A percentile compares a stretch with the other conserved stretches of the same genome.
Conservation (phyloP, 2,329 filamentous ascomycete species). For the Aspergillus latus region DNA sequence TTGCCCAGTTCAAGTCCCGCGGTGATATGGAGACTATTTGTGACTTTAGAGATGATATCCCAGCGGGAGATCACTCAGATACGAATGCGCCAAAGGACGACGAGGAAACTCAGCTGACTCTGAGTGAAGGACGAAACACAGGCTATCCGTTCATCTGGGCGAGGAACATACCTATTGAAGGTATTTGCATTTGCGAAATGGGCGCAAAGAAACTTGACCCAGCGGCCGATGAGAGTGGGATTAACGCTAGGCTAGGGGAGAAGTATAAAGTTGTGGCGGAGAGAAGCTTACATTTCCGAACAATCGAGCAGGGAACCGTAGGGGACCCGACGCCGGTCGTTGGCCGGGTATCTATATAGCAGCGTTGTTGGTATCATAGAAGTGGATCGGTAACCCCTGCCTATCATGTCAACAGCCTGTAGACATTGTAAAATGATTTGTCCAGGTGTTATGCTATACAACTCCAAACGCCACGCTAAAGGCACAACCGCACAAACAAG, state of each 20-base stretch:
- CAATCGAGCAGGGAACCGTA: background rate
- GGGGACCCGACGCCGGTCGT: background rate
- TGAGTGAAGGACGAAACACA: background rate
- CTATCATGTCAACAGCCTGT: background rate
- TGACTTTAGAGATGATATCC: background rate
- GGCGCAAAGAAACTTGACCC: conserved; percentile 68
- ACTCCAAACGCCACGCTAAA: conserved; percentile 25
- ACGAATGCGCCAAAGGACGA: background rate
- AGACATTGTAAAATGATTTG: background rate
- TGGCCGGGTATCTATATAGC: background rate
- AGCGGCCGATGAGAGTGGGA: conserved; percentile 34
- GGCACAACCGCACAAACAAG: conserved; percentile 1
- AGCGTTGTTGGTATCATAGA: background rate
- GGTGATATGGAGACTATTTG: background rate
- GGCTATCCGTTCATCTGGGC: conserved; percentile 65
- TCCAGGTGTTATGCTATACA: conserved; percentile 3
- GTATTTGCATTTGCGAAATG: conserved; percentile 81
- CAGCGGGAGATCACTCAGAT: background rate
- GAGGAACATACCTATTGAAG: conserved; percentile 64
- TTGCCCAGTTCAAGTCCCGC: background rate
- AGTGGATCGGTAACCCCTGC: background rate
- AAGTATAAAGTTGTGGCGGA: conserved; percentile 53
- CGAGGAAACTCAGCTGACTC: background rate
- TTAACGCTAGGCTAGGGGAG: conserved; percentile 51
- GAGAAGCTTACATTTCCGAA: conserved; percentile 27